Base-by-base conservation (phyloP, 192 early-diverging fungal species). In the Coemansia sp. region DNA sequence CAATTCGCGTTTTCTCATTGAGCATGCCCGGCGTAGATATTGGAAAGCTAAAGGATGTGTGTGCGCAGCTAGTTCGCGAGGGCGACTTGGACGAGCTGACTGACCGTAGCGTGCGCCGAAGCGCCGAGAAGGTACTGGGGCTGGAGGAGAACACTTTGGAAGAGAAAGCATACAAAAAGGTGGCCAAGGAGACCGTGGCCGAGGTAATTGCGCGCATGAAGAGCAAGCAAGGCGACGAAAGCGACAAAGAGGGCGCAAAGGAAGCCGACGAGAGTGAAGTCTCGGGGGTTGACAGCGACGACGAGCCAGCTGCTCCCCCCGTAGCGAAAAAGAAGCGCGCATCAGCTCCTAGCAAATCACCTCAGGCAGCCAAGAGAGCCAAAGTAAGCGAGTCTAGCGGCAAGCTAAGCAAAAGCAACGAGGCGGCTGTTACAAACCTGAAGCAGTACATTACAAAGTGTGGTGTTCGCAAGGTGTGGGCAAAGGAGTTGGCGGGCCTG, bases 401-500 rank as follows among this genome's bases (percentile, higher is more conserved):
- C 53, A 61, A 48, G 25, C 23, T 50, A 18, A 42, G 52, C 2
- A 62, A 53, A 36, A 55, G 42, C 25, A 76, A 34, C 73, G 66
- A 72, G 6, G 31, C 61, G 6, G 66, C 75, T 0, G 73, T 83
- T 39, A 39, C 55, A 13, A 83, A 83, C 23, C 47, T 83, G 11
- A 83, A 83, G 42, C 53, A 56, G n/a, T 83, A 83, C 50, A 63
- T 83, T 28, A 60, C 41, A 65, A 83, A 83, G 50, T 83, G 75
- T 26, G 80, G 80, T 1, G 6, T 83, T 48, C 74, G 80, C 62
- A 83, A 77, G 65, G 69, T 77, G n/a, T 83, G 80, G 80, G 34
- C 69, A 16, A 85, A 83, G 60, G 84, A 83, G 59, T 68, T 84
- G 36, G 68, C 69, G 9, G 70, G 76, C 9, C 74, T 81, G 64